Conservation (phyloP, 75 land plant genomes). For the Pinus tabuliformis region DNA sequence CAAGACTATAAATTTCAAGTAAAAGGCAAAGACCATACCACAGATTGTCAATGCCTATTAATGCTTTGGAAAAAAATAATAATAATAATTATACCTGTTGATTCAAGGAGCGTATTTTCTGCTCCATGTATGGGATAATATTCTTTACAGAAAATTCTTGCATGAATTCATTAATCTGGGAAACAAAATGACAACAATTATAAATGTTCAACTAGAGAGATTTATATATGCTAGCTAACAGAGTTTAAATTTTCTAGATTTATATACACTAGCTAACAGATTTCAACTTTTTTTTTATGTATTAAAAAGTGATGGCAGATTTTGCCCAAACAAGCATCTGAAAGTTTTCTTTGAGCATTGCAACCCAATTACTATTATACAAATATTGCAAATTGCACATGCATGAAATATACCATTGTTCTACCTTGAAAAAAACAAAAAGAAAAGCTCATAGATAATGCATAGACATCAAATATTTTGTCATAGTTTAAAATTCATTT, state of each 20-base stretch:
- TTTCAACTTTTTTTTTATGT: neutral
- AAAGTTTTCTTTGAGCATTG: neutral
- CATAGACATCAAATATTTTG: neutral
- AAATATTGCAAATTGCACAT: neutral
- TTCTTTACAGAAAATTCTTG: slow-evolving; percentile 62
- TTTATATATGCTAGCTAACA: neutral
- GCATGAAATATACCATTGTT: neutral
- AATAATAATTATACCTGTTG: slow-evolving; percentile 58
- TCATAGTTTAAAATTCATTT: neutral
- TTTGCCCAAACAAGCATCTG: neutral
- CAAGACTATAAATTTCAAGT: neutral
- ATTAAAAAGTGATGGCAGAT: neutral
- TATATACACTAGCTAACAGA: neutral
- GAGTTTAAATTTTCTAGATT: neutral
- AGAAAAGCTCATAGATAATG: neutral
- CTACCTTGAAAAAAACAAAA: neutral
- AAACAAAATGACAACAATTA: neutral
- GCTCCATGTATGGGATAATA: slow-evolving; percentile 98
- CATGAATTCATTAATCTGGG: slow-evolving; percentile 64
- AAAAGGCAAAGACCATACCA: neutral
- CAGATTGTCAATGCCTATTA: neutral
- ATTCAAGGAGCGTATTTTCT: slow-evolving; percentile 85
- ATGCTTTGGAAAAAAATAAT: neutral
- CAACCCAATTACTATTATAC: neutral
- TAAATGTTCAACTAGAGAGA: neutral